phyloP scores from a whole-genome alignment of 2,329 filamentous ascomycete species.

The Fusarium devonianum region DNA sequence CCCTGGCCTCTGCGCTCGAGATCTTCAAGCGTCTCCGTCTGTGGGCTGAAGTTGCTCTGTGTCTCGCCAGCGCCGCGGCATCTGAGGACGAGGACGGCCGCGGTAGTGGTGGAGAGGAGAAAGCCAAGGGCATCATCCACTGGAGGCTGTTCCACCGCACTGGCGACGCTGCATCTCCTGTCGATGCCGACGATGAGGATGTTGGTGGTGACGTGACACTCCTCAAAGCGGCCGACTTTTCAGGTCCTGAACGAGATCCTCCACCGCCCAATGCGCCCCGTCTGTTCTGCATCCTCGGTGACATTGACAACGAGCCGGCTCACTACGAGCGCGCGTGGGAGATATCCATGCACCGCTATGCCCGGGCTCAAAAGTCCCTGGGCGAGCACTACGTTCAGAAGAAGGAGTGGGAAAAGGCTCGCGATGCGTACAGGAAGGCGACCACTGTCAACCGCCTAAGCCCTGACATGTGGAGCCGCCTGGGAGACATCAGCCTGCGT shows the following conservation, averaged over 20 bases:
- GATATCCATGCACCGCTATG: conserved; percentile 80
- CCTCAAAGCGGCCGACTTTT: conserved; percentile 62
- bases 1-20: conserved; percentile 86
- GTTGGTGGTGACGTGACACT: conserved; percentile 57
- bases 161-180: conserved; percentile 41
- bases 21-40: conserved; percentile 94
- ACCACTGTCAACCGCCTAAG: conserved; percentile 82
- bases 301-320: conserved; percentile 76
- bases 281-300: conserved; percentile 91
- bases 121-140: conserved; percentile 78
- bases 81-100: conserved; percentile 65
- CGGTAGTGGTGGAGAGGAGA: conserved; percentile 72
- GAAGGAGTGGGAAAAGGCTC: conserved; percentile 72
- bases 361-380: conserved; percentile 85
- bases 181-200: conserved; percentile 60
- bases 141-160: conserved; percentile 79
- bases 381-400: conserved; percentile 77
- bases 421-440: conserved; percentile 79
- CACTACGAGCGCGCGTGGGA: conserved; percentile 91
- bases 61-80: conserved; percentile 70
- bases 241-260: conserved; percentile 71
- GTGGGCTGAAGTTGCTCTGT: conserved; percentile 94
- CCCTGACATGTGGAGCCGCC: conserved; percentile 83
- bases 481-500: conserved; percentile 87
- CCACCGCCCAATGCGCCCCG: conserved; percentile 84